phyloP scores from a whole-genome alignment of 1,284 basidiomycete species.

The Grifola frondosa region DNA sequence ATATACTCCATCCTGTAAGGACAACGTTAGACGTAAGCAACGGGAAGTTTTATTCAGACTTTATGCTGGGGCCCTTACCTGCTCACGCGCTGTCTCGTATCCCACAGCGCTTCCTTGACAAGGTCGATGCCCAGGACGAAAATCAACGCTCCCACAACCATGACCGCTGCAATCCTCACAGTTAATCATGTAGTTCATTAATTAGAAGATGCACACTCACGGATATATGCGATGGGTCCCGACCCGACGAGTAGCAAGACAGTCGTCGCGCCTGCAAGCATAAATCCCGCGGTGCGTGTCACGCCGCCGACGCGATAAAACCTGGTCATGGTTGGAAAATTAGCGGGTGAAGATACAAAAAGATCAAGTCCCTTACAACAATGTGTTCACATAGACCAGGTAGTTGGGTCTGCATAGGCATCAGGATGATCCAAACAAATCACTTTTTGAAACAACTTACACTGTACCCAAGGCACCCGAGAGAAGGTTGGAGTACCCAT shows the following conservation, averaged over 20 bases:
- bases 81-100: conserved; percentile 88
- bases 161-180: conserved; percentile 59
- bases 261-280: conserved; percentile 79
- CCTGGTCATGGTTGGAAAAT: conserved; percentile 34
- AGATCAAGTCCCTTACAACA: conserved; percentile 64
- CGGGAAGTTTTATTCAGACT: conserved; percentile 20
- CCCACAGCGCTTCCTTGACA: conserved; percentile 94
- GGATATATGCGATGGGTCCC: conserved; percentile 84
- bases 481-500: conserved; percentile 89
- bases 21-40: background rate
- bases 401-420: conserved; percentile 63
- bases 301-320: conserved; percentile 95
- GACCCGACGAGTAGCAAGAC: conserved; percentile 82
- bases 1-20: conserved; percentile 63
- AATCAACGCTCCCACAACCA: conserved; percentile 90
- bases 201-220: no score
- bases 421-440: conserved; percentile 1
- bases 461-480: conserved; percentile 83
- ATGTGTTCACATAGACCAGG: conserved; percentile 87
- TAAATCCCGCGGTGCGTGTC: conserved; percentile 80
- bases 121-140: conserved; percentile 95
- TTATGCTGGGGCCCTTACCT: conserved; percentile 47
- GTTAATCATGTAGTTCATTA: background rate
- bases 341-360: background rate
- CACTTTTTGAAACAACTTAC: conserved; percentile 38